Percentiles rank a stretch among this genome's conserved stretches.
Evolutionary conservation across 2,329 filamentous ascomycete genomes (phyloP).

Genomic region (Colletotrichum salicis): DNA sequence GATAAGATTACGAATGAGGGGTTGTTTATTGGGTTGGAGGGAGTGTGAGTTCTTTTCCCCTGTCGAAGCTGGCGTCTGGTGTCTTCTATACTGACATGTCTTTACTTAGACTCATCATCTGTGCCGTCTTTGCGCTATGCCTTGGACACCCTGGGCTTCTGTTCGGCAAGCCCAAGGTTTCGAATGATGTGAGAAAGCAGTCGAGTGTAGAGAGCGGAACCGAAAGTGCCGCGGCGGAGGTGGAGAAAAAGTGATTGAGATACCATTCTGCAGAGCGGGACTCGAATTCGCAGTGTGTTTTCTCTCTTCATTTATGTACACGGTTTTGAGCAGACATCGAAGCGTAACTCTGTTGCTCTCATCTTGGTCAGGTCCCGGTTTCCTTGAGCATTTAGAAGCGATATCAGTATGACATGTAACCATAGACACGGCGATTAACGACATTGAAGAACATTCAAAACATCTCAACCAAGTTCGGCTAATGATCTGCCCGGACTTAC

Average conservation of each 20-base stretch:
- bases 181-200: slow-evolving; percentile 11
- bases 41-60: slow-evolving; percentile 48
- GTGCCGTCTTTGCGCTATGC: slow-evolving; percentile 50
- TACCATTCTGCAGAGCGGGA: background rate
- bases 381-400: background rate
- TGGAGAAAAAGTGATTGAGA: slow-evolving; percentile 11
- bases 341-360: background rate
- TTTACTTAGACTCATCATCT: slow-evolving; percentile 46
- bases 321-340: background rate
- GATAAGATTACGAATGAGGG: slow-evolving; percentile 61
- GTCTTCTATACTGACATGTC: background rate
- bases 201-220: slow-evolving; percentile 27
- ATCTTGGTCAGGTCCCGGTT: background rate
- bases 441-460: background rate
- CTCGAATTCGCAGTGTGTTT: background rate
- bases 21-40: slow-evolving; percentile 66
- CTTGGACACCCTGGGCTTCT: slow-evolving; percentile 56
- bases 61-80: background rate
- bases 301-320: background rate
- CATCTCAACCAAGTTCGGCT: no score
- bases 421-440: background rate
- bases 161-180: slow-evolving; percentile 37
- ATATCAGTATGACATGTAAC: background rate
- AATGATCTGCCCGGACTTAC: no score
- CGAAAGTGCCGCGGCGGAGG: background rate